Conservation (phyloP, 2,329 filamentous ascomycete species). For the Myriosclerotinia curreyana region DNA sequence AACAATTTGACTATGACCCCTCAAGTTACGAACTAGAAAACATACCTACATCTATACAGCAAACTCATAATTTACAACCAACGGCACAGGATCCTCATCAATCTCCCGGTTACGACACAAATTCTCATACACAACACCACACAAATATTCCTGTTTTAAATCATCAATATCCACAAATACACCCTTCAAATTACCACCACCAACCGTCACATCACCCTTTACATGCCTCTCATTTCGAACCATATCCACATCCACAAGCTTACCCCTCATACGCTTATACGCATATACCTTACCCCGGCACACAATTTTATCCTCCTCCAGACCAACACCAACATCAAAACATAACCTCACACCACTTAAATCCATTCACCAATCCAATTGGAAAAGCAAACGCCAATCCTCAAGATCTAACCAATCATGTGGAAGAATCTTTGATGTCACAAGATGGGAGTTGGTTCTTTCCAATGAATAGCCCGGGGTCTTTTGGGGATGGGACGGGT, state of each 20-base stretch:
- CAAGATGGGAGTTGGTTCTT: slow-evolving; percentile 9
- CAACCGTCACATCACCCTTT: background rate
- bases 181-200: background rate
- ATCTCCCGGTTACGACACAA: background rate
- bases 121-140: background rate
- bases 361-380: slow-evolving; percentile 2
- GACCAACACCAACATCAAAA: background rate
- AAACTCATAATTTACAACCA: background rate
- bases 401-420: background rate
- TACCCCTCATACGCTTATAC: background rate
- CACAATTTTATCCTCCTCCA: background rate
- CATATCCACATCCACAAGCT: background rate
- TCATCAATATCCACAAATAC: background rate
- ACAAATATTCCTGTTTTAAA: background rate
- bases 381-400: background rate
- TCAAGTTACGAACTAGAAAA: background rate
- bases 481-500: background rate
- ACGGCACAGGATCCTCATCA: background rate
- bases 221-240: background rate
- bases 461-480: slow-evolving; percentile 6
- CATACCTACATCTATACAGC: background rate
- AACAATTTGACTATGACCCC: background rate
- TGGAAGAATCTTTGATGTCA: background rate
- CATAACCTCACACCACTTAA: background rate
- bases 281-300: background rate